Evolutionary conservation across 2,329 filamentous ascomycete genomes (phyloP).

Genomic region (Allantophomopsis lycopodina): DNA sequence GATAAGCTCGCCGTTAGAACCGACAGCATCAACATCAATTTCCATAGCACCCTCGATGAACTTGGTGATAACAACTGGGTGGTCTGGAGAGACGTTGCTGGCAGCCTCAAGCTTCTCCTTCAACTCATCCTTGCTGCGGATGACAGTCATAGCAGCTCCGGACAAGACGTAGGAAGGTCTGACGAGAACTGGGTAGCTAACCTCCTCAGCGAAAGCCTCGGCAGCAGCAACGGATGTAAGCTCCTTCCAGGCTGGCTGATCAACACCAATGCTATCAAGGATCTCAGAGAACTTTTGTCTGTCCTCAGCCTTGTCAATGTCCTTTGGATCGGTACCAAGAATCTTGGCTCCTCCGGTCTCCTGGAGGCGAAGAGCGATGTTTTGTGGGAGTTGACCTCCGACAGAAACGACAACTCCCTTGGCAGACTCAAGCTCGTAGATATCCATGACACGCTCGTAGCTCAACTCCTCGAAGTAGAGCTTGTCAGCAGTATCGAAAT

Average conservation of each 20-base stretch:
- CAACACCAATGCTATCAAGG: conserved; percentile 88
- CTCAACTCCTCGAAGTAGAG: conserved; percentile 95
- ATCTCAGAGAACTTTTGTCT: conserved; percentile 98
- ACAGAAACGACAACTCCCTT: conserved; percentile 88
- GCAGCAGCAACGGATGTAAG: conserved; percentile 80
- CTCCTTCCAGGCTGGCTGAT: conserved; percentile 97
- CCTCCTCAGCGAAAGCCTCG: conserved; percentile 71
- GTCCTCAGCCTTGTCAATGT: conserved; percentile 97
- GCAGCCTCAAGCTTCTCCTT: conserved; percentile 92
- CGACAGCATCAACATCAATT: conserved; percentile 92
- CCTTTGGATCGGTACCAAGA: conserved; percentile 80
- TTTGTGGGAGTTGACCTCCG: conserved; percentile 91
- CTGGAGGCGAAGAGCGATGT: conserved; percentile 89
- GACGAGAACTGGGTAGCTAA: conserved; percentile 89
- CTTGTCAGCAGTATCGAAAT: conserved; percentile 80
- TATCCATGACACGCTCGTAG: conserved; percentile 98
- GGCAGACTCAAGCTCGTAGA: conserved; percentile 83
- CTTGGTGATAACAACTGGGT: conserved; percentile 96
- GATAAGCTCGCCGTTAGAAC: conserved; percentile 71
- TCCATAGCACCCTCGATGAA: conserved; percentile 96
- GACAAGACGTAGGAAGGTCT: conserved; percentile 93
- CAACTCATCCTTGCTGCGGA: conserved; percentile 74
- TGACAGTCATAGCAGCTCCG: conserved; percentile 96
- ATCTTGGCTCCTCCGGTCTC: conserved; percentile 82
- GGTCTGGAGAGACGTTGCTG: conserved; percentile 81